phyloP scores from a whole-genome alignment of 73 alveolate species.

The Breviolum minutum region DNA sequence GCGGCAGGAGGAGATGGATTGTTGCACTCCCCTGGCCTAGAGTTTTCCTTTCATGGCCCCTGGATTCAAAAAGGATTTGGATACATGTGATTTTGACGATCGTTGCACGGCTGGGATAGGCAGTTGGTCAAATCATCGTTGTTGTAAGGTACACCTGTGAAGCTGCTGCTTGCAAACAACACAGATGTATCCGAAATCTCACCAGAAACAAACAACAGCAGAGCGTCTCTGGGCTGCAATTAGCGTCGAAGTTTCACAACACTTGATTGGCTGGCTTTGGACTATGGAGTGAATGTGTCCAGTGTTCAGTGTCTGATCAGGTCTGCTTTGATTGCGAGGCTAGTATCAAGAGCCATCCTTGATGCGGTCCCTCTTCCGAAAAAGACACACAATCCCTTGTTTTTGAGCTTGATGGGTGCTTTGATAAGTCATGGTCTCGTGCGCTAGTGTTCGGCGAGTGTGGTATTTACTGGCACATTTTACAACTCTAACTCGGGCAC shows the following conservation, averaged over 20 bases:
- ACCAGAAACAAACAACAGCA: conserved; percentile 33
- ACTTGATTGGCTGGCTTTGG: background rate
- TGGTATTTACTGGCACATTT: too few species aligned
- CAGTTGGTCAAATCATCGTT: background rate
- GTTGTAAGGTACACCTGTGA: conserved; percentile 23
- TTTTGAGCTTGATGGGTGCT: too few species aligned
- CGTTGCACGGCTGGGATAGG: background rate
- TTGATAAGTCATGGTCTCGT: too few species aligned
- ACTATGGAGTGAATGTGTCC: background rate
- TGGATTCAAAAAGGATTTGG: background rate
- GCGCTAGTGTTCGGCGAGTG: too few species aligned
- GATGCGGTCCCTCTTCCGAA: conserved; percentile 12
- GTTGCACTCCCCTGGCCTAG: conserved; percentile 48
- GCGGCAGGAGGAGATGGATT: conserved; percentile 53
- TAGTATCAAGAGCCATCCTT: background rate
- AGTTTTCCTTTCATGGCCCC: background rate
- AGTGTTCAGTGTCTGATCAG: background rate
- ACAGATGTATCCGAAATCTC: conserved; percentile 31
- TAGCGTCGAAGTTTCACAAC: background rate
- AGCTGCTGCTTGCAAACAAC: conserved; percentile 37
- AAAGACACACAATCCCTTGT: too few species aligned
- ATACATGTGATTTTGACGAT: background rate
- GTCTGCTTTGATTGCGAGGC: conserved; percentile 35
- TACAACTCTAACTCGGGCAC: too few species aligned
- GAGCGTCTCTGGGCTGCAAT: conserved; percentile 2